Evolutionary conservation across 129 eudicot species (phyloP), one percentile per base, ranked within the genome.

Genomic region (Oenanthe sinensis): DNA sequence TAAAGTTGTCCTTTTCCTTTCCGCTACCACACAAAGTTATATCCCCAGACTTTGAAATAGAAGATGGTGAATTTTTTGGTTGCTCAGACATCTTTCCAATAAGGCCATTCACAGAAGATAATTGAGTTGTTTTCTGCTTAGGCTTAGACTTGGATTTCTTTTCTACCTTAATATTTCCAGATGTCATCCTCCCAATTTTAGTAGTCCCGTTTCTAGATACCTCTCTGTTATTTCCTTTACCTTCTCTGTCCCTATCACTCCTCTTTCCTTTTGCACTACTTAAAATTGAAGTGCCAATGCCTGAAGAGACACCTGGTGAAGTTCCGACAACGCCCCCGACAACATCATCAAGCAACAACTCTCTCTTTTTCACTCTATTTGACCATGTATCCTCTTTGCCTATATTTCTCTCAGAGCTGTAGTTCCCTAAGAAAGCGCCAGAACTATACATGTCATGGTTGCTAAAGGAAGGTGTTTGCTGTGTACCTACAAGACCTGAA

Each of bases 171-270:
- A 72, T 76, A 77, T 80, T 85, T 42, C 86, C 83, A 8, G 90
- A 79, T 8, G 85, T 78, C 15, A 91, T 87, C 3, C 96, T 90
- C n/a, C 97, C 90, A 62, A 80, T 54, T 86, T 90, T 92, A 2
- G 87, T 78, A 40, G 88, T 83, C 55, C 92, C 96, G 60, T 78
- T 84, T 81, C 88, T 84, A 72, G 91, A 85, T 81, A 74, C 83
- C 77, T 87, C 88, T 80, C 90, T 67, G 79, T 70, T 71, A 49
- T 67, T 82, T 50, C 91, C 92, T 67, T 92, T 89, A 26, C 91
- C 92, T 44, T 92, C 95, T 82, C 97, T 77, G 77, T 93, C 98
- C 83, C 94, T 84, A 75, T 89, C 98, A 74, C 93, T 92, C 85
- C 96, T 89, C 65, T 93, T 93, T 50, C 98, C 98, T 82, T 89